Evolutionary conservation across 2,329 filamentous ascomycete species (phyloP).

Genomic region (Fusarium sp.): DNA sequence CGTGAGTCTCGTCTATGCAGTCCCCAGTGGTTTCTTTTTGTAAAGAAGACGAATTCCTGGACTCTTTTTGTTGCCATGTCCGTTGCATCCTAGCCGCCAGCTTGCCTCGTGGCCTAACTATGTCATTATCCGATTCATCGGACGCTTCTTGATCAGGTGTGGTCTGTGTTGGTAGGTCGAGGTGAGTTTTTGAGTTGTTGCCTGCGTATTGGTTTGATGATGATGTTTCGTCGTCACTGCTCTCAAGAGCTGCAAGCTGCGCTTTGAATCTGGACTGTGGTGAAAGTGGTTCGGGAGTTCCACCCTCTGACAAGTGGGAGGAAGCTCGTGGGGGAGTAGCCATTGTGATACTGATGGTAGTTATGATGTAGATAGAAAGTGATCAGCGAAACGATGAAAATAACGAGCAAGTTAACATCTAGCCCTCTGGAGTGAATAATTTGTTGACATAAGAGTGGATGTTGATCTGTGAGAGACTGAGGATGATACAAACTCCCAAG

Average conservation of each 20-base stretch:
- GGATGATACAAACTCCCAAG: background rate
- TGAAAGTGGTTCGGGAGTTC: slow-evolving; percentile 56
- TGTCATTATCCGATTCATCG: slow-evolving; percentile 49
- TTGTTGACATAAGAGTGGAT: slow-evolving; percentile 4
- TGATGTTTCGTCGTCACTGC: slow-evolving; percentile 57
- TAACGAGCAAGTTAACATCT: background rate
- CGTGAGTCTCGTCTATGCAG: slow-evolving; percentile 55
- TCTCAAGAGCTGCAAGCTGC: slow-evolving; percentile 60
- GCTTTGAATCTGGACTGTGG: slow-evolving; percentile 65
- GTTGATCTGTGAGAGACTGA: slow-evolving; percentile 4
- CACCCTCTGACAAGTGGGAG: slow-evolving; percentile 55
- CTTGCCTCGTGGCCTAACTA: slow-evolving; percentile 65
- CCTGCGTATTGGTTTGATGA: slow-evolving; percentile 18
- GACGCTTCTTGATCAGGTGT: slow-evolving; percentile 58
- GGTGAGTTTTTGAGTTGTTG: slow-evolving; percentile 5
- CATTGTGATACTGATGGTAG: slow-evolving; percentile 50
- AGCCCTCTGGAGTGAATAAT: background rate
- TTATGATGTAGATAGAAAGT: background rate
- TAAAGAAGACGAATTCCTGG: background rate
- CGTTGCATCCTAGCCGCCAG: slow-evolving; percentile 72
- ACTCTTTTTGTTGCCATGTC: slow-evolving; percentile 30
- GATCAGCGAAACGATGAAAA: background rate
- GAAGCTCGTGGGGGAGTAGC: slow-evolving; percentile 54
- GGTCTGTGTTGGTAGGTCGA: slow-evolving; percentile 17
- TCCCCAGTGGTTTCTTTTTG: slow-evolving; percentile 49